These are phyloP conservation scores for Chimonanthus praecox DNA, from an alignment of 164 flowering plant genomes.

Conservation along the genomic window DNA sequence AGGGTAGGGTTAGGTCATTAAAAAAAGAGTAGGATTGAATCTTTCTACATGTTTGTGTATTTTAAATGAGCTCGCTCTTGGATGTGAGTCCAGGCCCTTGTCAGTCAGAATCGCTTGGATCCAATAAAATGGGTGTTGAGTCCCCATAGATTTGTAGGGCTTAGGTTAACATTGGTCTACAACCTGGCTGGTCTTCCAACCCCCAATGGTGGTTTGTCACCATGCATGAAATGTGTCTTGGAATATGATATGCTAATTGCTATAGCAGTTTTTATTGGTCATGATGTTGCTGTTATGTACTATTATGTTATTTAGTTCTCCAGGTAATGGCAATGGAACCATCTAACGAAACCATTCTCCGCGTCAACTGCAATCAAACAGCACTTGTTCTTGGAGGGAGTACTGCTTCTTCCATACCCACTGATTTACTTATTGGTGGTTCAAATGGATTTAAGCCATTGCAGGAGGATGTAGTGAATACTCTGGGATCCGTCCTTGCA, in stretches of 20 bases:
- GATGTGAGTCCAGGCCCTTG: too few relatives aligned
- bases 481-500: conserved; percentile 58
- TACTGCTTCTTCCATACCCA: conserved; percentile 71
- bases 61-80: too few relatives aligned
- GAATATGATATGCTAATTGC: neutral
- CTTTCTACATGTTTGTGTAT: too few relatives aligned
- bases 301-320: neutral
- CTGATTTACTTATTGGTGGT: conserved; percentile 41
- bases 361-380: conserved; percentile 63
- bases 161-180: too few relatives aligned
- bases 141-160: too few relatives aligned
- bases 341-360: conserved; percentile 54
- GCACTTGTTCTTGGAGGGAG: conserved; percentile 90
- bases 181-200: too few relatives aligned
- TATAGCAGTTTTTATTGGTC: neutral
- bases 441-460: conserved; percentile 35
- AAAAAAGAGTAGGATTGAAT: too few relatives aligned
- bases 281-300: neutral
- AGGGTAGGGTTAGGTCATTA: too few relatives aligned
- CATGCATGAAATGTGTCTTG: too few relatives aligned
- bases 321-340: conserved; percentile 91
- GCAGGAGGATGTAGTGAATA: conserved; percentile 56
- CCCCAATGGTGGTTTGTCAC: too few relatives aligned
- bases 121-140: too few relatives aligned
- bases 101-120: too few relatives aligned